Percentiles rank a stretch among this genome's conserved stretches.
Conservation (phyloP, 345 rosid genomes). For the Stellera chamaejasme region DNA sequence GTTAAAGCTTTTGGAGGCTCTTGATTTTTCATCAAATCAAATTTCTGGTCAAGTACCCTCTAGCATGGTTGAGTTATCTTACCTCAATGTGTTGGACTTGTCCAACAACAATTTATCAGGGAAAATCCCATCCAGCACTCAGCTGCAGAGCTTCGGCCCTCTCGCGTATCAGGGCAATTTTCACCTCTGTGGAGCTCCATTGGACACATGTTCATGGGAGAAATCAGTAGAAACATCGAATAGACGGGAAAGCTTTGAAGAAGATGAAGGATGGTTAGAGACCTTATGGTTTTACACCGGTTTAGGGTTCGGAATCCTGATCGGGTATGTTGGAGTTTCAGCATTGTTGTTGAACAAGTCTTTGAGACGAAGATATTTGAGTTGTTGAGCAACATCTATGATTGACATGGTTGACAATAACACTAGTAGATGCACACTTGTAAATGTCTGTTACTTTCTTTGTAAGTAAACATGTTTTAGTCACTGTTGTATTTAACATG, state of each 20-base stretch:
- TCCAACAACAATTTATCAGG: constrained; percentile 8
- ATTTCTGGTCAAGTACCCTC: constrained; percentile 9
- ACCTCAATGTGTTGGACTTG: constrained; percentile 11
- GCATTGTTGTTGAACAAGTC: constrained; percentile 5
- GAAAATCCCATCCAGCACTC: constrained; percentile 8
- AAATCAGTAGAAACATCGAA: neutral
- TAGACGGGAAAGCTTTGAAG: neutral
- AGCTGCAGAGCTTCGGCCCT: constrained; percentile 10
- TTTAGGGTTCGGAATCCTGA: neutral
- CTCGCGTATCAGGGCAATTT: constrained; percentile 8
- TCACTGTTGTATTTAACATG: too few species aligned
- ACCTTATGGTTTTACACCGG: constrained; percentile 8
- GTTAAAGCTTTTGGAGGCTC: constrained; percentile 6
- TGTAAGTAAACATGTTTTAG: too few species aligned
- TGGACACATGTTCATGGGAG: neutral
- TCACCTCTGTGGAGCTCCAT: constrained; percentile 12
- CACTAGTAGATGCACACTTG: neutral
- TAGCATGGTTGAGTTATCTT: constrained; percentile 7
- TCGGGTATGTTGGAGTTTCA: constrained; percentile 2
- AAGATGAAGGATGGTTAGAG: neutral
- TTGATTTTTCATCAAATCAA: constrained; percentile 5
- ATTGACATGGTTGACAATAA: neutral
- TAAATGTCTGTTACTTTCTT: too few species aligned
- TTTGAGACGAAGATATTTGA: neutral
- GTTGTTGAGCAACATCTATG: neutral